Evolutionary conservation across 1,139 yeast species (phyloP).

Genomic region (Pneumocystis carinii): DNA sequence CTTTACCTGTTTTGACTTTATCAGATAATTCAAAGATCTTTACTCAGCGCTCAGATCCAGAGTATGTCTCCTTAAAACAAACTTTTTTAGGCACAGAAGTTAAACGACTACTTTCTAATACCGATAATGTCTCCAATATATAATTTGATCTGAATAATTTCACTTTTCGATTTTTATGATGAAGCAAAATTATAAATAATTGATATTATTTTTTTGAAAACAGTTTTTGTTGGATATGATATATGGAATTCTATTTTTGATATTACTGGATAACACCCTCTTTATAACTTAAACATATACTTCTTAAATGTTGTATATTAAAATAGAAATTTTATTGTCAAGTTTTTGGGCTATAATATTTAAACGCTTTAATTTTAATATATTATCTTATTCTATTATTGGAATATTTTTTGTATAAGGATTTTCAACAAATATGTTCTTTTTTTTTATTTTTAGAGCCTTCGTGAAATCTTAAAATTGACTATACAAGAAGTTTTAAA

Average conservation of each 20-base stretch:
- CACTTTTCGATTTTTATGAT: not conserved
- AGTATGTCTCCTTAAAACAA: not conserved
- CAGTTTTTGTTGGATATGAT: not conserved
- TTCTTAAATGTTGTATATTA: not conserved
- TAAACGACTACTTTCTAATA: not conserved
- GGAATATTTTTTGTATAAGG: conserved; percentile 9
- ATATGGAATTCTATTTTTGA: not conserved
- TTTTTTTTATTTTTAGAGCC: too few species aligned
- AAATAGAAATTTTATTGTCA: not conserved
- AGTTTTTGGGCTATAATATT: not conserved
- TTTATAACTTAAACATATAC: not conserved
- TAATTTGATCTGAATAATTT: not conserved
- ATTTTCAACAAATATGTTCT: too few species aligned
- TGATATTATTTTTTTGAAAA: not conserved
- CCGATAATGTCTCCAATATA: not conserved
- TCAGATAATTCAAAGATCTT: not conserved
- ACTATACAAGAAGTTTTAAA: too few species aligned
- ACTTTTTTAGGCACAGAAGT: not conserved
- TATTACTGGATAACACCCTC: not conserved
- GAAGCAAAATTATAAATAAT: not conserved
- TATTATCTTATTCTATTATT: conserved; percentile 1
- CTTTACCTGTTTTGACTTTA: not conserved
- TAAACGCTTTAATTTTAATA: not conserved
- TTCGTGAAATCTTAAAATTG: too few species aligned
- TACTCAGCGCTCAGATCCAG: not conserved